Percentiles rank a stretch among this genome's conserved stretches.
These are phyloP conservation scores for Fusarium sp. DNA, from an alignment of 2,329 filamentous ascomycete species.

Conservation along the genomic window DNA sequence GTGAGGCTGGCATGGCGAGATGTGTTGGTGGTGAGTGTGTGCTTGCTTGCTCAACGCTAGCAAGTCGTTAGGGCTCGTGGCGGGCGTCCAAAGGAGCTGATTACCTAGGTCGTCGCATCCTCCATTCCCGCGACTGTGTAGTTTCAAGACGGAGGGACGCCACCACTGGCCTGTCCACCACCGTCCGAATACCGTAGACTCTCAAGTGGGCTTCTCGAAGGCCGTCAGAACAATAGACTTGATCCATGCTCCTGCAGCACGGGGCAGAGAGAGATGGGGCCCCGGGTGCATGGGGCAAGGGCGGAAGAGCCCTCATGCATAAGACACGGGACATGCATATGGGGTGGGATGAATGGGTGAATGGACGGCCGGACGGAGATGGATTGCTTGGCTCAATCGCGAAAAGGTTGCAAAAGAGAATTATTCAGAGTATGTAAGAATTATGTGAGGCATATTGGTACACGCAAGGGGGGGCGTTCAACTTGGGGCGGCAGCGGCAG, in stretches of 20 bases:
- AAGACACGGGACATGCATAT: conserved; percentile 9
- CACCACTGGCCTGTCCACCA: conserved; percentile 7
- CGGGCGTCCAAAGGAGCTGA: not conserved
- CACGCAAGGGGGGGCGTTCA: conserved; percentile 8
- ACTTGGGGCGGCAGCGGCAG: conserved; percentile 1
- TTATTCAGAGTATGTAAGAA: conserved; percentile 15
- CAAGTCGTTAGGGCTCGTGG: conserved; percentile 5
- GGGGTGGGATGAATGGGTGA: conserved; percentile 1
- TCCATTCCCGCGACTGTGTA: conserved; percentile 15
- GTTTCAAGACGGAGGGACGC: conserved; percentile 19
- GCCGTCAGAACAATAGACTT: conserved; percentile 38
- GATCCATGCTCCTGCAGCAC: conserved; percentile 39
- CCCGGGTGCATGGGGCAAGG: conserved; percentile 36
- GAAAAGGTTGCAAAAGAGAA: conserved; percentile 3
- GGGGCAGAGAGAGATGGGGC: conserved; percentile 38
- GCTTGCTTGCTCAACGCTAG: conserved; percentile 12
- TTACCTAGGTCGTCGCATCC: conserved; percentile 3
- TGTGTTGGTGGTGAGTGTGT: conserved; percentile 8
- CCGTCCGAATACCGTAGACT: conserved; percentile 1
- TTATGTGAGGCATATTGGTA: conserved; percentile 20
- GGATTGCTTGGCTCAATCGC: not conserved
- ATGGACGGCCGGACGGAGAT: not conserved
- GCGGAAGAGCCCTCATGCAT: conserved; percentile 26
- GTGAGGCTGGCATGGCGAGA: conserved; percentile 23
- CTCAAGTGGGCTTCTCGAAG: conserved; percentile 42